Evolutionary conservation across 306 rosid species (phyloP), one percentile per base, ranked within the genome.

Genomic region (Corylus americana): DNA sequence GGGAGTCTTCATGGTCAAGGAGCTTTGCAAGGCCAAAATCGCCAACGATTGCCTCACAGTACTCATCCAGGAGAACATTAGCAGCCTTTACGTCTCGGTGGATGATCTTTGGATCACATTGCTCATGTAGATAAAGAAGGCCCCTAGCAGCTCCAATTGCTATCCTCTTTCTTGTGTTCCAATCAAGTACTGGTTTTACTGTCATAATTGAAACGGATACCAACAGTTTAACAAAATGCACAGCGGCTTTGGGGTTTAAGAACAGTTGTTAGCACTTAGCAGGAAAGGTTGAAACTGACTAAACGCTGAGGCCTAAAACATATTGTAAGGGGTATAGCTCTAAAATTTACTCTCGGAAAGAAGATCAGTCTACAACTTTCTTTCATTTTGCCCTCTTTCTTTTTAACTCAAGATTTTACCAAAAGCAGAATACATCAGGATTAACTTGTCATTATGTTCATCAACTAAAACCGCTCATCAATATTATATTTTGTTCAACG

Each of bases 21-120:
- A 95, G 99, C 88, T 95, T 95, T 61, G 99, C 99, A 55, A 95
- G 97, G 76, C 99, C 99, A 70, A 95, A 95, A 87, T 95, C 99
- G 71, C 99, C 99, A 69, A 95, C 97, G 11, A 90, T 83, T 16
- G 99, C 99, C 78, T 95, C 99, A 59, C 58, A 90, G 72, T 77
- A 88, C 74, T 95, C 98, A 70, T 95, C 99, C 42, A 95, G 91
- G 63, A 95, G 97, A 74, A 95, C 96, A 87, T 95, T 95, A 25
- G 99, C 99, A 31, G 99, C 99, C 83, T 95, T 95, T 29, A 95
- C 99, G 78, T 95, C 99, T 79, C 99, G 82, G 88, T 95, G 99
- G 72, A 95, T 95, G 69, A 95, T 95, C 92, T 95, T 95, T 14
- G 99, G 99, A 85, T 95, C 98, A 31, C 99, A 92, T 75, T 95